Base-by-base conservation (phyloP, 768 basidiomycete species). In the Leccinum aurantiacum region DNA sequence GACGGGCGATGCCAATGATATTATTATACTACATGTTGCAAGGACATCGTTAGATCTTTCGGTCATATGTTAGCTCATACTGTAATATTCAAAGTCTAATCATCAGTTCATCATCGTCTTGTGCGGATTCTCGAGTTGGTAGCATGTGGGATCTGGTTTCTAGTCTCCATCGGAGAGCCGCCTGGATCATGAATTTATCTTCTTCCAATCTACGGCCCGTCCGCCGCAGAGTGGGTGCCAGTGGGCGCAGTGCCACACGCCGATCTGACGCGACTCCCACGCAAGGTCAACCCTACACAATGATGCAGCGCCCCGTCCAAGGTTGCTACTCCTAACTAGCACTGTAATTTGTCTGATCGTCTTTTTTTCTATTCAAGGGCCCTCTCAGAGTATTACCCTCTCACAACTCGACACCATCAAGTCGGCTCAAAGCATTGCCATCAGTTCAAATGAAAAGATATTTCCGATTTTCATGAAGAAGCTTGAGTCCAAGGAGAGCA, bases 401-500 rank as follows among this genome's bases (percentile, higher is more conserved):
- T 3, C 44, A 24, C 53, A 60, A 31, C 1, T 44, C 6, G 64
- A 59, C 24, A 60, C 62, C 35, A 64, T 64, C 57, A 69, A 62
- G 46, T 37, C 60, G 33, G 62, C 63, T 11, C 67, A 66, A 3
- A 60, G 44, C 14, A 50, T 47, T 2, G 74, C 70, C 37, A 58
- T 74, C 9, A 61, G 10, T 33, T 57, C 67, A 5, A 74, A 75
- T 17, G 74, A 79, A 60, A 78, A 69, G 58, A 71, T 77, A 44
- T 80, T 81, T 53, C 68, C 69, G 0, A 14, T 71, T 6, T 76
- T 77, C 56, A 70, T 71, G 22, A 67, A 59, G 41, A 78, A 69
- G 57, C 69, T 80, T 31, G 62, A 67, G 3, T 68, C 72, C 51
- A 59, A 67, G 25, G 69, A 80, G 47, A 3, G 49, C 46, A 65